Evolutionary conservation across 208 protist genomes (phyloP), one percentile per base, ranked within the genome.

Genomic region (Crithidia sp.): DNA sequence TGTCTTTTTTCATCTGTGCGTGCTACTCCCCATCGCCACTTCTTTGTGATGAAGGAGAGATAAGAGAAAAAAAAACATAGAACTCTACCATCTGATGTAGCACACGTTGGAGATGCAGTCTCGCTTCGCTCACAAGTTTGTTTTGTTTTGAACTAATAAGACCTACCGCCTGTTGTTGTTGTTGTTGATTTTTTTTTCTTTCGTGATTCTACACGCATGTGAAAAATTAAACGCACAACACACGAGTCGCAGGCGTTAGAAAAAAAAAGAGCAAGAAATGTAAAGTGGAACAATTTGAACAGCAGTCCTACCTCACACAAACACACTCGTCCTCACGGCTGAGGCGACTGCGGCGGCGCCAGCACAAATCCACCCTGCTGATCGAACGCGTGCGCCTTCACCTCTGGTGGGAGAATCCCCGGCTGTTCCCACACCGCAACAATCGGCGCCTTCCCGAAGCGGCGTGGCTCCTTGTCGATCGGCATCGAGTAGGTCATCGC

Each of bases 401-500:
- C 50, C 45, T 78, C 74, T 9, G 59, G 28, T 5, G 74, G 74
- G 6, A 65, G 74, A 65, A 71, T 67, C 13, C 63, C 74, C 28
- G 47, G 44, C 45, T 78, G 74, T 60, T 78, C 66, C 13, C 57
- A 40, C 13, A 78, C 67, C 45, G 57, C n/a, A 10, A 49, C 47
- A 5, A 78, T 39, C 49, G 74, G 74, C 5, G 56, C 66, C 40
- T 71, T 28, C 52, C 53, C 28, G 67, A 87, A 84, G 56, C 64
- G 47, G 0, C 87, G 77, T 36, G 55, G 65, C 61, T 88, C 84
- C 62, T 86, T 87, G 66, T 92, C 83, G 77, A 89, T 86, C 8
- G 87, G 84, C 84, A 92, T 87, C 12, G 83, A 87, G 71, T 93
- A 93, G 43, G 81, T 82, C 68, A 81, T 78, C 50, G 81, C 64